Evolutionary conservation across 768 basidiomycete genomes (phyloP).

Genomic region (Suillus paluster): DNA sequence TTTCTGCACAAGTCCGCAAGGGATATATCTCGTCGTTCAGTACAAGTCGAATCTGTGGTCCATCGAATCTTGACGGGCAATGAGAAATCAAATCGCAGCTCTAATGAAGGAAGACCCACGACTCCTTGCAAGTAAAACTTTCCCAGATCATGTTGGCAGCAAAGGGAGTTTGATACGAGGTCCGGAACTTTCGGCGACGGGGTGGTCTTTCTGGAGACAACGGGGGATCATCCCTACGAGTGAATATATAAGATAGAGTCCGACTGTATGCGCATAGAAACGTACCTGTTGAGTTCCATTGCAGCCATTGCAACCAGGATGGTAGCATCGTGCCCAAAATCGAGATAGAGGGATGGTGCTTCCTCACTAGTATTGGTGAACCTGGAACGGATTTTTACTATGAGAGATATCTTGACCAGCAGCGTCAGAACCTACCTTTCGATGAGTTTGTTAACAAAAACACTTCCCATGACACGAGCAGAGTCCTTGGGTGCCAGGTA

Average conservation of each 20-base stretch:
- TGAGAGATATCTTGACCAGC: neutral
- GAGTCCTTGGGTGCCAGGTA: constrained; percentile 35
- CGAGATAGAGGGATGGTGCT: constrained; percentile 39
- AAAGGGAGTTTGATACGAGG: constrained; percentile 41
- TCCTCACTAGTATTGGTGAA: constrained; percentile 40
- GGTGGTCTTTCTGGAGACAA: constrained; percentile 32
- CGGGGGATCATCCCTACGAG: constrained; percentile 30
- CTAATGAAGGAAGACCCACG: constrained; percentile 15
- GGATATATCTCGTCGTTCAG: constrained; percentile 42
- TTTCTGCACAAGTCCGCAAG: constrained; percentile 30
- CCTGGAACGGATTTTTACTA: constrained; percentile 19
- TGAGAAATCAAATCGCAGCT: neutral
- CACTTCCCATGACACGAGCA: constrained; percentile 42
- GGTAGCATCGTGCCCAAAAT: constrained; percentile 48
- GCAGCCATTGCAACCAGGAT: constrained; percentile 44
- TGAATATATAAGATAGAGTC: neutral
- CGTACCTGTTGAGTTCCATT: constrained; percentile 41
- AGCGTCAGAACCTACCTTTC: constrained; percentile 34
- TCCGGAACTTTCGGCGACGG: constrained; percentile 32
- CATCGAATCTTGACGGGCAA: constrained; percentile 17
- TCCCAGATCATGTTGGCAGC: constrained; percentile 44
- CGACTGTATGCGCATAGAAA: neutral
- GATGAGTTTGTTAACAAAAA: constrained; percentile 44
- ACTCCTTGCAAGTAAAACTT: constrained; percentile 35
- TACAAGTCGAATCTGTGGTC: constrained; percentile 39